Base-by-base conservation (phyloP, 2,329 filamentous ascomycete genomes). In the Aspergillus proliferans region DNA sequence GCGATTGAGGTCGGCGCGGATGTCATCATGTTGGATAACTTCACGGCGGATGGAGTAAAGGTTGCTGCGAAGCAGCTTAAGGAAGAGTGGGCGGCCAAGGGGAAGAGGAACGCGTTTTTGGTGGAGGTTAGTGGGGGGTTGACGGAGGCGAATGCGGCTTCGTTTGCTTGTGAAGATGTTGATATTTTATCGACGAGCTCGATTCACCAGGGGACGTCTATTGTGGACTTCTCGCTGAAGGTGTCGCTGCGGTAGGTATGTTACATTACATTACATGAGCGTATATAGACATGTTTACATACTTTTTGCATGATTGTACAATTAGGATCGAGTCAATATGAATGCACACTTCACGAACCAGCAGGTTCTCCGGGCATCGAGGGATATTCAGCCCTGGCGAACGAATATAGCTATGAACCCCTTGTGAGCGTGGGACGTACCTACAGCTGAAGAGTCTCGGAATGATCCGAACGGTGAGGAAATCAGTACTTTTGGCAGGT, bases 11-110 rank as follows among this genome's bases (percentile, higher is more conserved):
- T 92, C 0, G 93, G 93, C 1, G 93, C 93, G 0, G 92, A 98
- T 67, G 85, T 98, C 18, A 84, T 98, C 53, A 98, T 98, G 93
- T 74, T 98, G 52, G 93, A 98, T 68, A 98, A 98, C 69, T 98
- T 97, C 65, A 84, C 83, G 0, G 83, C 86, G 1, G 85, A 88
- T 1, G 88, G 84, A 0, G 85, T 96, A 53, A 85, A 83, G 65
- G 70, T 78, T 7, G 89, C 89, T 1, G 88, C 92, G 12, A 78
- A 72, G 64, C 84, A 79, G 58, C 67, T 98, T 55, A 94, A 92
- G 73, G 77, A 86, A 62, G 82, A 84, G 58, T 97, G 89, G 88
- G 81, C 73, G 72, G 85, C 66, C 76, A 81, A 79, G 49, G 86
- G 84, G 66, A 40, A 40, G 6, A 38, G 10, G 38, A 19, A 15